Percentiles rank a stretch among this genome's conserved stretches.
These are phyloP conservation scores for Chytridium lagenaria DNA, from an alignment of 371 early-diverging fungal species.

Conservation along the genomic window DNA sequence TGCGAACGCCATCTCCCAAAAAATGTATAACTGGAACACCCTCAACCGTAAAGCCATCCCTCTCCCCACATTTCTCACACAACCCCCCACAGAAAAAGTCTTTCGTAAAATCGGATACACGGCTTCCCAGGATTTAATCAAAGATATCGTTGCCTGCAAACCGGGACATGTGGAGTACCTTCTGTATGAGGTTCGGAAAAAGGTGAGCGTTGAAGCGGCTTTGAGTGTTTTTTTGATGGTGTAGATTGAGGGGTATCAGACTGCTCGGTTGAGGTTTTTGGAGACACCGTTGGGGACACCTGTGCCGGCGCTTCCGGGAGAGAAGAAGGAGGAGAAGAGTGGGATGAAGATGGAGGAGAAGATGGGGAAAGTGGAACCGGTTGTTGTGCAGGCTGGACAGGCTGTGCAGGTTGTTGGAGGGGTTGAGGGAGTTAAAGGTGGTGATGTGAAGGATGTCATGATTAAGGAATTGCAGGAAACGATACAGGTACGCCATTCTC, in stretches of 20 bases:
- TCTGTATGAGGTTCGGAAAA: slow-evolving; percentile 46
- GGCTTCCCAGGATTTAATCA: slow-evolving; percentile 44
- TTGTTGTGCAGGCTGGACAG: neutral
- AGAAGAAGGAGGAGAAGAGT: too few species aligned
- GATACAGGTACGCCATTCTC: slow-evolving; percentile 35
- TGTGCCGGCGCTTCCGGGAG: too few species aligned
- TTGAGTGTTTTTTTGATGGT: neutral
- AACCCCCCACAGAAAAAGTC: slow-evolving; percentile 45
- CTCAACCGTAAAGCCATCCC: slow-evolving; percentile 47
- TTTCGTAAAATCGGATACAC: slow-evolving; percentile 49
- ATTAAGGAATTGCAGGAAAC: slow-evolving; percentile 51
- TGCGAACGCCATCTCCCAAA: slow-evolving; percentile 56
- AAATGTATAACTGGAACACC: slow-evolving; percentile 64
- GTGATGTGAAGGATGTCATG: slow-evolving; percentile 33
- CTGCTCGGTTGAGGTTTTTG: neutral
- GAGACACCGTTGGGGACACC: too few species aligned
- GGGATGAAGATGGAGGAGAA: slow-evolving; percentile 15
- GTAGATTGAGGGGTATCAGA: slow-evolving; percentile 21
- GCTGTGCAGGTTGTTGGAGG: neutral
- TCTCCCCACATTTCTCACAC: neutral
- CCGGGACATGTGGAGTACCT: slow-evolving; percentile 54
- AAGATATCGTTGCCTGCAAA: slow-evolving; percentile 43
- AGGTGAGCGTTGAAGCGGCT: slow-evolving; percentile 27
- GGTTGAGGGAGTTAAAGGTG: neutral
- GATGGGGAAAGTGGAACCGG: slow-evolving; percentile 3